Conservation (phyloP, 2,329 filamentous ascomycete genomes). For the Tympanopsis confertula region DNA sequence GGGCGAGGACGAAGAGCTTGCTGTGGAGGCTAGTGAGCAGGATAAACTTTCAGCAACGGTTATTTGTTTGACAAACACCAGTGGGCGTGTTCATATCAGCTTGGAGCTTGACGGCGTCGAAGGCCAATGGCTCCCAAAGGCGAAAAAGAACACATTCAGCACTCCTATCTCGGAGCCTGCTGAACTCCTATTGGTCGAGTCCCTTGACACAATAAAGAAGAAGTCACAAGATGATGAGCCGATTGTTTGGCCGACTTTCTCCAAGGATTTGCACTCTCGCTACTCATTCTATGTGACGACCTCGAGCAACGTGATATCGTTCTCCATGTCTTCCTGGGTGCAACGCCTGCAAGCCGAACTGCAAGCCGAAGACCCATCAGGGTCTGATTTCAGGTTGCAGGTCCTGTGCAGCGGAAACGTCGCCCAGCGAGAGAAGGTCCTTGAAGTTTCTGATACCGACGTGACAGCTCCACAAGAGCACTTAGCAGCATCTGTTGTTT, state of each 20-base stretch:
- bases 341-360: constrained; percentile 43
- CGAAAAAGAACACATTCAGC: constrained; percentile 23
- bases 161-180: constrained; percentile 24
- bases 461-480: constrained; percentile 14
- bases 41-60: constrained; percentile 41
- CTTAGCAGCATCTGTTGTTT: constrained; percentile 34
- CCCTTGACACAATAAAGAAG: constrained; percentile 23
- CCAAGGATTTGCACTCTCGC: constrained; percentile 36
- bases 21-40: constrained; percentile 26
- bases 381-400: constrained; percentile 41
- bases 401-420: constrained; percentile 37
- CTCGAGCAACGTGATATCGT: constrained; percentile 34
- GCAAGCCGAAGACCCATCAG: constrained; percentile 32
- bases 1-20: constrained; percentile 33
- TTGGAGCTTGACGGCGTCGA: constrained; percentile 50
- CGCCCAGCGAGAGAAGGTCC: constrained; percentile 5
- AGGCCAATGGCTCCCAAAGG: constrained; percentile 47
- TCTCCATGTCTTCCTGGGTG: constrained; percentile 45
- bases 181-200: constrained; percentile 29
- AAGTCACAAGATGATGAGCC: constrained; percentile 5
- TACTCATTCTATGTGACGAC: constrained; percentile 49
- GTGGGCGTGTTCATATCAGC: constrained; percentile 42
- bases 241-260: constrained; percentile 38
- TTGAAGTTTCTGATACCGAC: not conserved
- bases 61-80: constrained; percentile 42